Evolutionary conservation across 2,329 filamentous ascomycete genomes (phyloP).

Genomic region (Davidsoniella eucalypti): DNA sequence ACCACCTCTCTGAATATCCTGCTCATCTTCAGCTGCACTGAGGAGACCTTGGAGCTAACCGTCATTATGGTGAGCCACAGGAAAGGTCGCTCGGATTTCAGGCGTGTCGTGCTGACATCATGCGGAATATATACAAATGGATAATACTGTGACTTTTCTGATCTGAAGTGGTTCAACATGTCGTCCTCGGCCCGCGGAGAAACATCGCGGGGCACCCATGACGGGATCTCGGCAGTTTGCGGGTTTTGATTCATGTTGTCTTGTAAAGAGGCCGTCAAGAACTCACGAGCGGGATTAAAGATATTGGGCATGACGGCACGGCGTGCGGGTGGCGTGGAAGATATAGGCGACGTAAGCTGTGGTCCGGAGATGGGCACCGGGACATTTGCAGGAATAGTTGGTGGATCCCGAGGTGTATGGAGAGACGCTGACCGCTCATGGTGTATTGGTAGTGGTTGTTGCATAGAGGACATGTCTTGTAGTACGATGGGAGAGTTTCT

Average conservation of each 20-base stretch:
- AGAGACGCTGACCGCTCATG: not conserved
- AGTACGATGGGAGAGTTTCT: not conserved
- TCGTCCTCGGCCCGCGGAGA: constrained; percentile 1
- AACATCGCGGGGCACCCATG: constrained; percentile 6
- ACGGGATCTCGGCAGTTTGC: not conserved
- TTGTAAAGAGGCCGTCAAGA: constrained; percentile 5
- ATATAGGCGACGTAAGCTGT: constrained; percentile 4
- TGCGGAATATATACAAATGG: constrained; percentile 18
- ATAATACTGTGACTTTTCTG: constrained; percentile 17
- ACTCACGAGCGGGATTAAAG: constrained; percentile 11
- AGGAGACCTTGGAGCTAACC: constrained; percentile 15
- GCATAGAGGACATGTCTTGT: not conserved
- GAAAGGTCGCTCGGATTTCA: constrained; percentile 22
- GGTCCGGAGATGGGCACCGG: not conserved
- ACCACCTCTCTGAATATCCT: constrained; percentile 17
- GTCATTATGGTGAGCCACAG: constrained; percentile 24
- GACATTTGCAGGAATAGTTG: not conserved
- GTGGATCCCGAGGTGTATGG: no score
- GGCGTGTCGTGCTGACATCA: constrained; percentile 13
- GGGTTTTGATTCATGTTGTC: not conserved
- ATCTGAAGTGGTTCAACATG: constrained; percentile 14
- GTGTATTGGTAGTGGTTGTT: not conserved
- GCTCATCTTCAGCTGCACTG: constrained; percentile 17
- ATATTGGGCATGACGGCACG: constrained; percentile 10
- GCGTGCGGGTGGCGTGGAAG: constrained; percentile 1